Percentiles rank a stretch among this genome's conserved stretches.
These are phyloP conservation scores for Globisporangium perplexum DNA, from an alignment of 352 stramenopile genomes.

Conservation along the genomic window DNA sequence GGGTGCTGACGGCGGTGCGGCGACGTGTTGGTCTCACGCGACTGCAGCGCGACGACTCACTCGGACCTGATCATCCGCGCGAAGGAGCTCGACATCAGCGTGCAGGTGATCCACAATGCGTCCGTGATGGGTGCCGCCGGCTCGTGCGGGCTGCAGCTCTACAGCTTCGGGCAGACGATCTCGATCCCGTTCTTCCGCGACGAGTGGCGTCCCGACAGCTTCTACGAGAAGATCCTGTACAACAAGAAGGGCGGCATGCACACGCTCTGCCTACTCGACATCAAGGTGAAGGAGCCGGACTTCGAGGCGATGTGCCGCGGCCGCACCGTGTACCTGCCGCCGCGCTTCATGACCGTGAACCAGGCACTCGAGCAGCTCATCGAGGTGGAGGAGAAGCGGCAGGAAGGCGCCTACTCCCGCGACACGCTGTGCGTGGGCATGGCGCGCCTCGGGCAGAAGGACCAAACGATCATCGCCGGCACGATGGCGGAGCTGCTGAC, in stretches of 20 bases:
- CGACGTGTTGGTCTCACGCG: too few relatives aligned
- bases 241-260: conserved; percentile 96
- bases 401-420: conserved; percentile 85
- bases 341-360: conserved; percentile 98
- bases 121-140: conserved; percentile 97
- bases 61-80: conserved; percentile 97
- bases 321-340: conserved; percentile 91
- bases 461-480: conserved; percentile 92
- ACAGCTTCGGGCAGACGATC: conserved; percentile 98
- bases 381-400: conserved; percentile 87
- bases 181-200: conserved; percentile 97
- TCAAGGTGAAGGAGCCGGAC: conserved; percentile 99
- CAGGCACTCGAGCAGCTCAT: conserved; percentile 95
- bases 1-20: neutral
- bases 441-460: conserved; percentile 91
- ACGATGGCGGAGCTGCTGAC: conserved; percentile 92
- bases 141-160: conserved; percentile 96
- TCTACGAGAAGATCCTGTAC: conserved; percentile 98
- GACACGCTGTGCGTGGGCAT: conserved; percentile 90
- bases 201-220: conserved; percentile 95
- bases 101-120: conserved; percentile 98
- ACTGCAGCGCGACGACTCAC: conserved; percentile 94
- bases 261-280: conserved; percentile 98
- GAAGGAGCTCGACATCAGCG: conserved; percentile 87
- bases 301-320: conserved; percentile 96